These are phyloP conservation scores for Calonectria henricotiae DNA, from an alignment of 2,329 filamentous ascomycete species.

Conservation along the genomic window DNA sequence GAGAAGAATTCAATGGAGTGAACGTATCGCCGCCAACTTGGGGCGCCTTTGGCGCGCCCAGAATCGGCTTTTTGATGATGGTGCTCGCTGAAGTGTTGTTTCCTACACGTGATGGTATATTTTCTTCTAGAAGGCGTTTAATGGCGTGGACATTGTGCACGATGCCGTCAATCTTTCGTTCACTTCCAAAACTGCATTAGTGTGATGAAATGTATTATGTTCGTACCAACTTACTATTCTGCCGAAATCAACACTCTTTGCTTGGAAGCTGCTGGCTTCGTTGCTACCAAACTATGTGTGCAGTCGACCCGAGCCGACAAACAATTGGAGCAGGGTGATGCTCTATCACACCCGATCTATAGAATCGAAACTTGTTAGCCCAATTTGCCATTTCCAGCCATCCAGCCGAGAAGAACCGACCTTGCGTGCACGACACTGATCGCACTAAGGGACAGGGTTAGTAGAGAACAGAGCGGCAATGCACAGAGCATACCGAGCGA, in stretches of 20 bases:
- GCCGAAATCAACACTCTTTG: conserved; percentile 59
- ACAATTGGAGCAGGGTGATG: conserved; percentile 54
- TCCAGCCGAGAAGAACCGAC: conserved; percentile 10
- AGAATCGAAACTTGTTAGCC: not conserved
- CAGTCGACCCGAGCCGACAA: conserved; percentile 54
- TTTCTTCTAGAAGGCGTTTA: conserved; percentile 47
- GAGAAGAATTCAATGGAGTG: not conserved
- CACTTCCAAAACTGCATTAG: conserved; percentile 44
- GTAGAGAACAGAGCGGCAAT: not conserved
- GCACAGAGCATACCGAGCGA: conserved; percentile 40
- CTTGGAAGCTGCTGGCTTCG: conserved; percentile 49
- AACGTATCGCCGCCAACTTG: not conserved
- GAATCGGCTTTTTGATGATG: no score
- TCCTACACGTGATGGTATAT: not conserved
- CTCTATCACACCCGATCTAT: conserved; percentile 47
- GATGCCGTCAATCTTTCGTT: conserved; percentile 59
- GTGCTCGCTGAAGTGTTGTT: no score
- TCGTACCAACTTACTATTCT: conserved; percentile 54
- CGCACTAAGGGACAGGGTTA: conserved; percentile 40
- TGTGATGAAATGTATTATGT: not conserved
- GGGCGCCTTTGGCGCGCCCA: no score
- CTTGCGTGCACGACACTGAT: conserved; percentile 49
- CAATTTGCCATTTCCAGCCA: not conserved
- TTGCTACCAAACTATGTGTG: conserved; percentile 54
- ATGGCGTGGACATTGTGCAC: conserved; percentile 56